Percentiles rank a stretch among this genome's conserved stretches.
phyloP scores from a whole-genome alignment of 2,329 filamentous ascomycete genomes.

The Rhinocladiella similis region DNA sequence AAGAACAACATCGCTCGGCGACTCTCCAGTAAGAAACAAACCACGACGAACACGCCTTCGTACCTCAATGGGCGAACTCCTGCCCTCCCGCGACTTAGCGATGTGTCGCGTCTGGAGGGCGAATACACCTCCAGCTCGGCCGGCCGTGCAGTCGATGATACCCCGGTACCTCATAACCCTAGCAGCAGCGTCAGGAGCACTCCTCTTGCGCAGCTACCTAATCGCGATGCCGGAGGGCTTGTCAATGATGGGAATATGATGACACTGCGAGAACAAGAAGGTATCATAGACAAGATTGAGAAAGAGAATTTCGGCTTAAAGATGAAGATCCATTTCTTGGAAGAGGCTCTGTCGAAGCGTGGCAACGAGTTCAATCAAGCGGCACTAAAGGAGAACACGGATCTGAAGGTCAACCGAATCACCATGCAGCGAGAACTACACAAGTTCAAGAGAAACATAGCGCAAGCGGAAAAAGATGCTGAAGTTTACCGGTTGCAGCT shows the following conservation, averaged over 20 bases:
- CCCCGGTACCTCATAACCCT: constrained; percentile 72
- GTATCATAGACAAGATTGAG: constrained; percentile 88
- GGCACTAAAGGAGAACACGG: constrained; percentile 90
- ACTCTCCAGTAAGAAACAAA: constrained; percentile 62
- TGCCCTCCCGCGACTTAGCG: constrained; percentile 70
- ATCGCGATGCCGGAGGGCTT: constrained; percentile 65
- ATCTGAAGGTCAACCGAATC: constrained; percentile 88
- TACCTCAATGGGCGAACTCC: constrained; percentile 70
- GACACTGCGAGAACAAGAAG: constrained; percentile 91
- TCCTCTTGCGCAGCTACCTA: constrained; percentile 69
- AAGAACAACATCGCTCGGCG: constrained; percentile 62
- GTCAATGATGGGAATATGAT: constrained; percentile 86
- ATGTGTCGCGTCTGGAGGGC: constrained; percentile 66
- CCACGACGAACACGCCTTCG: constrained; percentile 67
- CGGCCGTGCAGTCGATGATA: constrained; percentile 62
- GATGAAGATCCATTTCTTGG: constrained; percentile 93
- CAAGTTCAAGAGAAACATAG: constrained; percentile 80
- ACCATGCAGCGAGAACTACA: constrained; percentile 86
- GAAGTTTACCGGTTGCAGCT: constrained; percentile 82
- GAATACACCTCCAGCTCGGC: constrained; percentile 65
- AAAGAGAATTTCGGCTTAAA: constrained; percentile 98
- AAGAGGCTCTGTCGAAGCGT: constrained; percentile 82
- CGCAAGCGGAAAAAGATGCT: constrained; percentile 79
- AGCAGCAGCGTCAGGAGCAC: constrained; percentile 85
- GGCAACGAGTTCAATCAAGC: constrained; percentile 88